These are phyloP conservation scores for Pythium rishiriense DNA, from an alignment of 352 stramenopile species.

Conservation along the genomic window DNA sequence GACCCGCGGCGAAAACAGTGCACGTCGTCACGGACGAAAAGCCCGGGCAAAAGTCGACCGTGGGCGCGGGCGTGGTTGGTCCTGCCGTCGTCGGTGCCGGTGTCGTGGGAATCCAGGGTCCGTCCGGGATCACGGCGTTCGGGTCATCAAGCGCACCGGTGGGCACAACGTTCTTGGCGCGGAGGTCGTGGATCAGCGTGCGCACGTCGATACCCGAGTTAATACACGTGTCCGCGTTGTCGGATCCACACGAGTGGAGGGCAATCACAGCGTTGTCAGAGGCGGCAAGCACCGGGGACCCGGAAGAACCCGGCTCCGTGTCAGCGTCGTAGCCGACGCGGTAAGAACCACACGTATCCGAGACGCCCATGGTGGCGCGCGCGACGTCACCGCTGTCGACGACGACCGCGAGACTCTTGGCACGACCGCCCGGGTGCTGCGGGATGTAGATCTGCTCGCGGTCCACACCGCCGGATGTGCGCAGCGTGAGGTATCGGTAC, in stretches of 20 bases:
- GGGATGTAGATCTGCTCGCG: conserved; percentile 53
- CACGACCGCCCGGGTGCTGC: conserved; percentile 39
- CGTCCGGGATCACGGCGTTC: background rate
- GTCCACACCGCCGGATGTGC: conserved; percentile 24
- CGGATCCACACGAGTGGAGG: conserved; percentile 48
- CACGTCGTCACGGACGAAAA: conserved; percentile 8
- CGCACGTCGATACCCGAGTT: conserved; percentile 42
- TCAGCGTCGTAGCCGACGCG: conserved; percentile 46
- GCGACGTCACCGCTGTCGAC: conserved; percentile 33
- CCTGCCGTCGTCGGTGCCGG: conserved; percentile 9
- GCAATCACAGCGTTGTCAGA: conserved; percentile 46
- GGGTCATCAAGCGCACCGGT: conserved; percentile 30
- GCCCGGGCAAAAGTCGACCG: conserved; percentile 14
- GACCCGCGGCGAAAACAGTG: conserved; percentile 4
- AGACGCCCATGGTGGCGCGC: conserved; percentile 25
- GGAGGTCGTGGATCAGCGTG: conserved; percentile 35
- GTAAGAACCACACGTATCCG: conserved; percentile 33
- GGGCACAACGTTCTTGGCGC: conserved; percentile 29
- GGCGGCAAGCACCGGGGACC: conserved; percentile 42
- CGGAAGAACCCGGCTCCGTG: conserved; percentile 44
- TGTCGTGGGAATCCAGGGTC: conserved; percentile 22
- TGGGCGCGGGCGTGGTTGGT: conserved; percentile 13
- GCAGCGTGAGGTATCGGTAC: conserved; percentile 40
- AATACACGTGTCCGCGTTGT: conserved; percentile 12
- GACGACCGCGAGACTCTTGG: conserved; percentile 36